Percentiles rank a stretch among this genome's conserved stretches.
These are phyloP conservation scores for Perkinsus olseni DNA, from an alignment of 169 alveolate species.

Conservation along the genomic window DNA sequence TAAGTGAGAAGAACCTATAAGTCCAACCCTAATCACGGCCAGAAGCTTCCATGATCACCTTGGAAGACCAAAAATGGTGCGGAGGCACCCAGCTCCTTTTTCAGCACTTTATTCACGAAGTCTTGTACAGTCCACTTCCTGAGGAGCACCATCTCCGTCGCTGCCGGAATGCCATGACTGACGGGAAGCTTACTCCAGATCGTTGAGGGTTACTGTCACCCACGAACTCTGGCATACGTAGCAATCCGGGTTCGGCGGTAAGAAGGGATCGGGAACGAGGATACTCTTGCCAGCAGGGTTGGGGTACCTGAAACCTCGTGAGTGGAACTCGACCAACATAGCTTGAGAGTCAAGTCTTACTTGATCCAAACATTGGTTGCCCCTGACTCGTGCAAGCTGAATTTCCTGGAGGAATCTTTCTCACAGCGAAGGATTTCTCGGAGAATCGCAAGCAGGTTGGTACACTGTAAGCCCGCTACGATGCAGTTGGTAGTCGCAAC, in stretches of 20 bases:
- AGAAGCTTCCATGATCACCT: background rate
- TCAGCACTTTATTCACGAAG: background rate
- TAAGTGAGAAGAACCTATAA: too few relatives aligned
- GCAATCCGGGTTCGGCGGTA: background rate
- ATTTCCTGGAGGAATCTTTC: background rate
- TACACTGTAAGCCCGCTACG: conserved; percentile 71
- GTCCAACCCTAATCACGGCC: too few relatives aligned
- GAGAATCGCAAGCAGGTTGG: background rate
- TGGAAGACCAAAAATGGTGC: background rate
- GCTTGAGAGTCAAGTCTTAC: background rate
- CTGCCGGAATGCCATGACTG: background rate
- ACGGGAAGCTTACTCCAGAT: background rate
- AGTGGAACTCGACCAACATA: background rate
- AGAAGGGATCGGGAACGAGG: background rate
- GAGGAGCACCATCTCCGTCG: background rate
- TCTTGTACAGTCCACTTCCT: background rate
- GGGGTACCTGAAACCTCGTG: background rate
- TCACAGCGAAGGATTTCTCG: background rate
- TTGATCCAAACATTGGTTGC: background rate
- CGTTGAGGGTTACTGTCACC: background rate
- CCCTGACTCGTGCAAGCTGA: background rate
- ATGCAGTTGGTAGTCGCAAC: conserved; percentile 81
- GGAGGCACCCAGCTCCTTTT: background rate
- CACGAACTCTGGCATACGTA: background rate
- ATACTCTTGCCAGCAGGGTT: background rate